Base-by-base conservation (phyloP, 345 rosid genomes). In the Microthlaspi erraticum region DNA sequence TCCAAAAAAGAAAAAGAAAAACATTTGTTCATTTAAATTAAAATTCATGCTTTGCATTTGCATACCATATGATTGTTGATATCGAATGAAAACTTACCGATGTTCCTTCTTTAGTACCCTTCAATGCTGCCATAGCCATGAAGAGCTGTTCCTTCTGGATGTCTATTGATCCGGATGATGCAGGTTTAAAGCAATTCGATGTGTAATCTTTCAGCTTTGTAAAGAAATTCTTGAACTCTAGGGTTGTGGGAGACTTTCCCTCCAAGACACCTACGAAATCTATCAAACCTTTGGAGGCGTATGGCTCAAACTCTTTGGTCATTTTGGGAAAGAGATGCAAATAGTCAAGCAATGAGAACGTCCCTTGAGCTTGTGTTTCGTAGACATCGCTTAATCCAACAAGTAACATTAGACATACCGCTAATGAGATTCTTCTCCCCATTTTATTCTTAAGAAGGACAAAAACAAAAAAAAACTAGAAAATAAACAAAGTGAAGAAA, bases 281-380 rank as follows among this genome's bases (percentile, higher is more conserved):
- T n/a, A 43, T 1, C 34, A 60, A 5, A 42, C 65, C 65, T 43
- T 41, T 60, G 38, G 12, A 42, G 5, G 51, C 65, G 29, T 23
- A 60, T 20, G 37, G 32, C 8, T 1, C 50, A 60, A 41, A 60
- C 3, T 60, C 65, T 60, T 57, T 57, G 23, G 16, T 23, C 45
- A 20, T 6, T 57, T 57, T 37, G 19, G 58, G 58, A 53, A 53
- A 53, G 19, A 29, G 58, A 1, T 33, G 11, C 58, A 53, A 3
- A 53, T 53, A 53, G 7, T 53, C 58, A 9, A 29, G 58, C n/a
- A 53, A 33, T 7, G 45, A n/a, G 20, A 54, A 31, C 12, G 59
- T 14, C 59, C 17, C 38, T 53, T 53, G 62, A 52, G 58, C 37
- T n/a, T 53, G 38, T 37, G 62, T 57, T 57, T 57, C 45, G 11